Conservation (phyloP, 768 basidiomycete species). For the Boletus bicolor region DNA sequence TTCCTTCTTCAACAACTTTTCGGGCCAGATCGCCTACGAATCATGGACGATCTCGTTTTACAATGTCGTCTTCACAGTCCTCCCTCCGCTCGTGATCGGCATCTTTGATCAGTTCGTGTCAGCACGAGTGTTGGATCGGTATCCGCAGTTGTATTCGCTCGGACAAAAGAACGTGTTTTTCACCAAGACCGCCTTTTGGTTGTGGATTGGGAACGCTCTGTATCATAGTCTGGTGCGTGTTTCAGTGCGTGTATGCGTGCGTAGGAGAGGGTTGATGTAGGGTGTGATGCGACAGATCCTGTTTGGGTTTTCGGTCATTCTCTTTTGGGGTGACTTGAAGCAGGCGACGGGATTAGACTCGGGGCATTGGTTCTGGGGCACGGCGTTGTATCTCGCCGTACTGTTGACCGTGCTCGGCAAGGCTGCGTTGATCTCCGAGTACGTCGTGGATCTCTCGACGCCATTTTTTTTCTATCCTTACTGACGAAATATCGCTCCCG, state of each 20-base stretch:
- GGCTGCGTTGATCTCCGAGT: slow-evolving; percentile 97
- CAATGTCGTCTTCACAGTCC: slow-evolving; percentile 93
- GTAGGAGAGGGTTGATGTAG: neutral
- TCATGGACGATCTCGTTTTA: slow-evolving; percentile 98
- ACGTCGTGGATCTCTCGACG: slow-evolving; percentile 30
- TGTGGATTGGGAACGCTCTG: slow-evolving; percentile 85
- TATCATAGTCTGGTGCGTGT: slow-evolving; percentile 80
- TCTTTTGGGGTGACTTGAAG: slow-evolving; percentile 93
- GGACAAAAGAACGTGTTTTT: slow-evolving; percentile 96
- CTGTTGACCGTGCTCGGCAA: slow-evolving; percentile 95
- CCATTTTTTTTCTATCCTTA: neutral
- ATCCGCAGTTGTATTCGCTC: slow-evolving; percentile 92
- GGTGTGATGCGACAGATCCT: slow-evolving; percentile 52
- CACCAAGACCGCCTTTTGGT: slow-evolving; percentile 86
- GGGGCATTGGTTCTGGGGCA: slow-evolving; percentile 99
- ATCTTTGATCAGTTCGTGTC: slow-evolving; percentile 99
- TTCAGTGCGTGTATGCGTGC: neutral
- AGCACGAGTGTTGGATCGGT: slow-evolving; percentile 92
- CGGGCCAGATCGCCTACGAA: slow-evolving; percentile 97
- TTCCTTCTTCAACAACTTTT: slow-evolving; percentile 99
- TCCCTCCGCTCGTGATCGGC: slow-evolving; percentile 96
- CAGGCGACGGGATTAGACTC: slow-evolving; percentile 76
- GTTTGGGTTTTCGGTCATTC: slow-evolving; percentile 81
- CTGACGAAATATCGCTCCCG: neutral
- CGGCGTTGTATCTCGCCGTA: slow-evolving; percentile 90